Evolutionary conservation across 2,329 filamentous ascomycete species (phyloP), one percentile per base, ranked within the genome.

Genomic region (Exophiala sideris): DNA sequence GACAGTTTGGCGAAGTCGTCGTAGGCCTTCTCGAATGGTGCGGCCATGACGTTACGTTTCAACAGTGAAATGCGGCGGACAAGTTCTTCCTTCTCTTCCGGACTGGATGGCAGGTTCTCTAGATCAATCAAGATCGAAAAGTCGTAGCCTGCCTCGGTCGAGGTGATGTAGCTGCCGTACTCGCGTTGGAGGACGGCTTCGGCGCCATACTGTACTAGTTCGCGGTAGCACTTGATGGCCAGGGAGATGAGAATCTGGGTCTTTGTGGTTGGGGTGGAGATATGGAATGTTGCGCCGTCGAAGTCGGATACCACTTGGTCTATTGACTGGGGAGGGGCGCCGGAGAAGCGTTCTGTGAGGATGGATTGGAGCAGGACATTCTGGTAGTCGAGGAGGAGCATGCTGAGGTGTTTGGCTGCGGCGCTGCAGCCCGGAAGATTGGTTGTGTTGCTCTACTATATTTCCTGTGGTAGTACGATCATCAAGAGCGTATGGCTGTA

Each of bases 301-400:
- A 99, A 99, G 76, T 99, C 94, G 70, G 92, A 97, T 60, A 96
- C 90, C 60, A 95, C 90, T 78, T 99, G 94, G 76, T 99, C 95
- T 72, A 99, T 96, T 65, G 89, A 90, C 55, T 48, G 45, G 20
- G 56, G 57, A 42, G 61, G 52, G 59, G 56, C 68, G 89, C 88
- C 88, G 51, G 87, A 89, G 78, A 99, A 95, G 68, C 94, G 84
- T 78, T 99, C 95, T 65, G 87, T 95, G 63, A 99, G 83, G 64
- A 99, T 85, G 66, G 91, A 92, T 78, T 97, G 91, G 66, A 99
- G 95, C 70, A 99, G 83, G 48, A 95, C 90, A 75, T 99, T 99
- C 73, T 99, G 94, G 69, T 99, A 99, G 77, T 99, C 95, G 72
- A 99, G 86, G 66, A 99, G 86, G 78, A 99, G 85, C 94, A 87